Conservation (phyloP, 495 filamentous ascomycete genomes). For the Penicillium macrosclerotiorum region DNA sequence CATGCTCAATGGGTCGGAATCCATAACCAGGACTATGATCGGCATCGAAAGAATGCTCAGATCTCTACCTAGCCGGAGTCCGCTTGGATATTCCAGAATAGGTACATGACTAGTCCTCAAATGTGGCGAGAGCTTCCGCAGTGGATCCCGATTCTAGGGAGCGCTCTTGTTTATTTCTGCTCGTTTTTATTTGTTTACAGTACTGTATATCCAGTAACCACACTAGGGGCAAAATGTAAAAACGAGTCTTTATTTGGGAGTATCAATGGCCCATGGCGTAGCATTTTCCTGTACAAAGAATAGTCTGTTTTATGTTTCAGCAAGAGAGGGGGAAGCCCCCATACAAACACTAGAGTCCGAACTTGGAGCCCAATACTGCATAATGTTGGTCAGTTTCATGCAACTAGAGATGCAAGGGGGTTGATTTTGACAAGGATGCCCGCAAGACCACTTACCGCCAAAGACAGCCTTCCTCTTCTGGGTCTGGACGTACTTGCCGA, state of each 20-base stretch:
- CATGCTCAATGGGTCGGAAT: not conserved
- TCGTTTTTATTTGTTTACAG: too few relatives aligned
- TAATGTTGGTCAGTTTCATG: conserved; percentile 21
- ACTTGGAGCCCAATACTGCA: conserved; percentile 44
- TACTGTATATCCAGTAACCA: not conserved
- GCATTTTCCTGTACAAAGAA: not conserved
- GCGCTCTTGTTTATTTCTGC: too few relatives aligned
- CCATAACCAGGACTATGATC: not conserved
- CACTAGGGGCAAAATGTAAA: not conserved
- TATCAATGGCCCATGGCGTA: not conserved
- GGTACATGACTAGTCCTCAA: not conserved
- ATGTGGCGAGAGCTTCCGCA: too few relatives aligned
- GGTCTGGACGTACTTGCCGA: conserved; percentile 76
- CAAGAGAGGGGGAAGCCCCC: too few relatives aligned
- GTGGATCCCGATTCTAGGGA: too few relatives aligned
- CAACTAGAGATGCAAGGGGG: conserved; percentile 24
- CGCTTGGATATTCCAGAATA: not conserved
- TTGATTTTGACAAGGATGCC: not conserved
- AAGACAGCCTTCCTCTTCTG: conserved; percentile 83
- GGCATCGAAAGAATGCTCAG: conserved; percentile 1
- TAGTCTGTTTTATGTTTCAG: not conserved
- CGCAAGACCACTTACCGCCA: conserved; percentile 48
- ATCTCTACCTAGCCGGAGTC: not conserved
- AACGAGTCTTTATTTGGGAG: conserved; percentile 1
- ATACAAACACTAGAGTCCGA: conserved; percentile 39